These are phyloP conservation scores for Leishmania lainsoni DNA, from an alignment of 208 protist species.

Conservation along the genomic window DNA sequence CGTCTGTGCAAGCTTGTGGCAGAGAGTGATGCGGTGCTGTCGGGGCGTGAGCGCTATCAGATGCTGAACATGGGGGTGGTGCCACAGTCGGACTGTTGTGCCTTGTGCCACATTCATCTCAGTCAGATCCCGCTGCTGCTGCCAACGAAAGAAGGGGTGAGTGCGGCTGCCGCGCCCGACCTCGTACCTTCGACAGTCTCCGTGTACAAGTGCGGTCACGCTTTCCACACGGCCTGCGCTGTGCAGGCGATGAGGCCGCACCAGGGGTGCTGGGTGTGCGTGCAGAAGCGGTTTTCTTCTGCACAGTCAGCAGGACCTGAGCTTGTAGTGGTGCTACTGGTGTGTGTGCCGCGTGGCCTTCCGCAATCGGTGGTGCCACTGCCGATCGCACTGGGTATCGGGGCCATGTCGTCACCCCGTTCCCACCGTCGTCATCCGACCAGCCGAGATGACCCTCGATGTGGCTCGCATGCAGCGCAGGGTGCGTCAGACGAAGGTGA, in stretches of 20 bases:
- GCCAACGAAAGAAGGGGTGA: neutral
- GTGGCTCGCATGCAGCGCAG: slow-evolving; percentile 31
- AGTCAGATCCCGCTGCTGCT: slow-evolving; percentile 7
- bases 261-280: slow-evolving; percentile 19
- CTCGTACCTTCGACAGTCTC: slow-evolving; percentile 32
- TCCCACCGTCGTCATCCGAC: neutral
- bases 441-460: slow-evolving; percentile 7
- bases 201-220: slow-evolving; percentile 81
- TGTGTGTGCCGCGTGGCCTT: neutral
- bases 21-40: slow-evolving; percentile 53
- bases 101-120: slow-evolving; percentile 51
- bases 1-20: slow-evolving; percentile 48
- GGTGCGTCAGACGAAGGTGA: slow-evolving; percentile 32
- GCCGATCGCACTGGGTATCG: neutral
- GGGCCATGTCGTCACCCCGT: neutral
- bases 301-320: neutral
- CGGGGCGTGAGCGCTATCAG: slow-evolving; percentile 42
- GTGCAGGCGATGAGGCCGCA: slow-evolving; percentile 10
- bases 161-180: neutral
- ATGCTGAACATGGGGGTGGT: slow-evolving; percentile 54
- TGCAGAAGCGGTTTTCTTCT: slow-evolving; percentile 10
- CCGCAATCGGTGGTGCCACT: neutral
- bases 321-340: neutral
- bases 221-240: slow-evolving; percentile 66
- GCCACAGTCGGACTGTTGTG: slow-evolving; percentile 58